These are phyloP conservation scores for Scleromitrula shiraiana DNA, from an alignment of 2,329 filamentous ascomycete species.

Conservation along the genomic window DNA sequence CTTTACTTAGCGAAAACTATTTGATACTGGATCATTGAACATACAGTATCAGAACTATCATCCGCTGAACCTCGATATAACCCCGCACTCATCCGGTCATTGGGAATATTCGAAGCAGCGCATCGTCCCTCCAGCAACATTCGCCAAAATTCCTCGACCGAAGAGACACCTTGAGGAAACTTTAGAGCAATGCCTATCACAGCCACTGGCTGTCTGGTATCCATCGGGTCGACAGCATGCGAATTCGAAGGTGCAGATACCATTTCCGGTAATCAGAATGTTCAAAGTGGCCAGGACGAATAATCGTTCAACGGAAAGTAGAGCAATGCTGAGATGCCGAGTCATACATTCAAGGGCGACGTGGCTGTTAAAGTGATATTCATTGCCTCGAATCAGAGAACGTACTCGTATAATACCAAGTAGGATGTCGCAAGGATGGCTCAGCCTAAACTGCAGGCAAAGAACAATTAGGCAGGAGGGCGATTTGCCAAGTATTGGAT, in stretches of 20 bases:
- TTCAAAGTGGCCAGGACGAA: not conserved
- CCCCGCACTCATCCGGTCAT: constrained; percentile 12
- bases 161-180: constrained; percentile 42
- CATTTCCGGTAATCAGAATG: too few species aligned
- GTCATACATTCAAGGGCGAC: not conserved
- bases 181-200: constrained; percentile 44
- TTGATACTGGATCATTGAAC: not conserved
- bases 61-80: constrained; percentile 10
- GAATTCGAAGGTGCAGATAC: not conserved
- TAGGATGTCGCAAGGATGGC: not conserved
- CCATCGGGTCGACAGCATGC: not conserved
- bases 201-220: constrained; percentile 34
- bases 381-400: not conserved
- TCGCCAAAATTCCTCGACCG: constrained; percentile 40
- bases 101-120: constrained; percentile 37
- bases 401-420: not conserved
- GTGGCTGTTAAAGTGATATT: not conserved
- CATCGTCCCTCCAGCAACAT: constrained; percentile 37
- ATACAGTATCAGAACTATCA: not conserved
- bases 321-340: not conserved
- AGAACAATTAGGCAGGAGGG: not conserved
- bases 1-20: not conserved
- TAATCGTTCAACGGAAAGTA: not conserved
- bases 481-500: not conserved
- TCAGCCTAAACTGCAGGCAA: not conserved